These are phyloP conservation scores for Coriolopsis trogii DNA, from an alignment of 1,284 basidiomycete genomes.

Conservation along the genomic window DNA sequence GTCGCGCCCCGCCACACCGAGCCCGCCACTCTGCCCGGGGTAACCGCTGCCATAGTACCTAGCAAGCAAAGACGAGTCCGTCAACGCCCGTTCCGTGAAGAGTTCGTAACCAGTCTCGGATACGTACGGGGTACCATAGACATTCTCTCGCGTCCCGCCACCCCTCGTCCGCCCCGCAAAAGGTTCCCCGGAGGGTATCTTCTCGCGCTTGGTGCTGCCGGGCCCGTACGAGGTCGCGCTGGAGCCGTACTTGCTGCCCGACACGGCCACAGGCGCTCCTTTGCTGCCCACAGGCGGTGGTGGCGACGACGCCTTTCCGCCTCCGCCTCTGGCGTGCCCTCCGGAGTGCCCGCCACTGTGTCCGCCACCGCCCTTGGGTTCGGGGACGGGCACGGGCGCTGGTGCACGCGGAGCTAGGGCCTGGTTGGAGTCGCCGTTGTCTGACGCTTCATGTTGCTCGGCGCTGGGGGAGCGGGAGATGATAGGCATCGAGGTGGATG, in stretches of 20 bases:
- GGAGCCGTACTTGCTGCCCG: not conserved
- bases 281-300: no score
- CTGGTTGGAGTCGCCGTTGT: no score
- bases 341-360: conserved; percentile 22
- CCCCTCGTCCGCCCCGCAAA: conserved; percentile 47
- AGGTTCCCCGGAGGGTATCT: conserved; percentile 42
- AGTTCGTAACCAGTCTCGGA: not conserved
- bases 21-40: conserved; percentile 42
- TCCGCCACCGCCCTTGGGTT: conserved; percentile 10
- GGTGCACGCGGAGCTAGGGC: no score
- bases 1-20: conserved; percentile 45
- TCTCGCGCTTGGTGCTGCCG: conserved; percentile 37
- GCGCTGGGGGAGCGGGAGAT: no score
- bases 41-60: conserved; percentile 65
- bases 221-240: conserved; percentile 39
- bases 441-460: no score
- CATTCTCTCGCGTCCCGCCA: conserved; percentile 41
- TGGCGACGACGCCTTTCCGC: no score
- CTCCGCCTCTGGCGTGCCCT: conserved; percentile 9
- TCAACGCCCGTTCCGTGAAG: not conserved
- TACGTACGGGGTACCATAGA: conserved; percentile 45
- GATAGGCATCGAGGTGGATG: no score
- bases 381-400: conserved; percentile 2
- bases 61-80: not conserved
- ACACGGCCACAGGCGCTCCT: no score